Evolutionary conservation across 805 yeast genomes (phyloP), one percentile per base, ranked within the genome.

Genomic region (Yamadazyma tumulicola): DNA sequence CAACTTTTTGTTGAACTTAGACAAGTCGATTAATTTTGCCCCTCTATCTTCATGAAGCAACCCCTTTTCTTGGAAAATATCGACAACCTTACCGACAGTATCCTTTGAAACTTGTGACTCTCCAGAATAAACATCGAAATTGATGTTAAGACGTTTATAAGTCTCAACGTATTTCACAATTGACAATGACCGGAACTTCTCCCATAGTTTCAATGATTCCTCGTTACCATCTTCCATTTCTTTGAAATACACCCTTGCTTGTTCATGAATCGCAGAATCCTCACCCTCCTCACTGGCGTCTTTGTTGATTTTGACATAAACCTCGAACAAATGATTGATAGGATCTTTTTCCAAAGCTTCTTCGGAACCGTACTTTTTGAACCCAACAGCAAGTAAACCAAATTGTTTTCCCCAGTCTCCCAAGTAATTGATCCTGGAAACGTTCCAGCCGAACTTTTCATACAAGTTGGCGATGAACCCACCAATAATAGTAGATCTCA

Each of bases 321-420:
- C 96, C 39, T 89, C 91, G 53, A 89, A 93, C 57, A 93, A 74
- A 61, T 93, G 98, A 64, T 87, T 80, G 57, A 93, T 89, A 38
- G 99, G 97, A 59, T 93, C 93, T 30, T 54, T 51, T 37, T 69
- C 69, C 45, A 93, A 72, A 34, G 67, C 66, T 52, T 80, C 85
- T 57, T 83, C 95, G 43, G 73, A 63, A 32, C 99, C 99, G 56
- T 84, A 93, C 54, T 75, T 79, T 37, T 78, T 76, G 61, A 82
- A 93, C 30, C 97, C 99, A 43, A 93, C 83, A 17, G 97, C 98
- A 49, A 93, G 73, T 29, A 93, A 61, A 62, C 98, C 99, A 54
- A 91, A 93, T 69, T 93, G 99, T 66, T 93, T 93, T 38, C 99
- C 99, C 98, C 98, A 93, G 66, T 93, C 99, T 54, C 99, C 99